Base-by-base conservation (phyloP, 306 rosid genomes). In the Ceratonia siliqua region DNA sequence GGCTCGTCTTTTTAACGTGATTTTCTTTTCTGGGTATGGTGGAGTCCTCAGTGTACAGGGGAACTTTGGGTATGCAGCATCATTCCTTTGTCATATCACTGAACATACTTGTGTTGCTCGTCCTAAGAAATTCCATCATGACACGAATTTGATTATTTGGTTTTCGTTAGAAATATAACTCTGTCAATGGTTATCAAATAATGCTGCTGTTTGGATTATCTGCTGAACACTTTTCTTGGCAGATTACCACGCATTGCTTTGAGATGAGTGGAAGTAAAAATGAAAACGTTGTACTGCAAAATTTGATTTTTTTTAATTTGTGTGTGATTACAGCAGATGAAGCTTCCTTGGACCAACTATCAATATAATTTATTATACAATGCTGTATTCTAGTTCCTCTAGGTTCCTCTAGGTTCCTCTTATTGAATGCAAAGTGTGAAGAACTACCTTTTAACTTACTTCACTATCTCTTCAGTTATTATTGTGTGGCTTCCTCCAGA, bases 401-500 rank as follows among this genome's bases (percentile, higher is more conserved):
- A 3, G 52, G 43, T 56, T 79, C 21, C 57, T 46, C 35, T 33
- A 3, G 52, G 43, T 56, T 79, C 21, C 57, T 46, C 35, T 81
- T 7, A 11, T 54, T 79, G 15, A 30, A 22, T 35, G 57, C 50
- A 36, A 25, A 12, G 18, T 17, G 3, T 48, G 3, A 14, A 52
- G 57, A 67, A 36, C 50, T 72, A 36, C 63, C 57, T 73, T 52
- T 24, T 43, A 12, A 45, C 21, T 18, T 15, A 21, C 75, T 61
- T 50, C 28, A 22, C 62, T 8, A 7, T 45, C 52, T 49, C 24
- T 70, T 56, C 13, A 65, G 55, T 64, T 68, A 62, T 70, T 74
- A 72, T 83, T 18, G 38, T 80, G 78, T 82, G 70, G 77, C 39
- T 74, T 83, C 70, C 11, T 53, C 79, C 4, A 28, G 75, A 56